A percentile compares a stretch with the other conserved stretches of the same genome.
Evolutionary conservation across 768 basidiomycete species (phyloP).

Genomic region (Boletus vermiculosoides): DNA sequence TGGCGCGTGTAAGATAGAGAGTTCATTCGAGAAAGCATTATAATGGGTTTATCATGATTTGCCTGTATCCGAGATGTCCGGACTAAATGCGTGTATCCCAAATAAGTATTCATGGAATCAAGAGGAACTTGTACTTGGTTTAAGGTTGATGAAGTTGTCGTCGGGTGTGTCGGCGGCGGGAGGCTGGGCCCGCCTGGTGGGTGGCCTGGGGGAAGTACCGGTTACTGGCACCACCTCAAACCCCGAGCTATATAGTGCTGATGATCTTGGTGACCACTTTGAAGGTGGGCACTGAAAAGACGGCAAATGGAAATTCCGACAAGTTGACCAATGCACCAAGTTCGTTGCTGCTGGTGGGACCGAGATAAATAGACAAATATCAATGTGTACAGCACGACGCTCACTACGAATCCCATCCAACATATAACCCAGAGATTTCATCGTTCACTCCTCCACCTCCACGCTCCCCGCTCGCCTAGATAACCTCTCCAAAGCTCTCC

Average conservation of each 20-base stretch:
- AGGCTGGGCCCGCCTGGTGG: too few species aligned
- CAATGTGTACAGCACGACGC: slow-evolving; percentile 1
- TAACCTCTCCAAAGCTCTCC: slow-evolving; percentile 22
- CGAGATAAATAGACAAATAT: background rate
- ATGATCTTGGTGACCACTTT: too few species aligned
- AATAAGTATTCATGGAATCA: background rate
- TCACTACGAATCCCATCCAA: background rate
- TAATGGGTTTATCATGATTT: background rate
- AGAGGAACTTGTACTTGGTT: background rate
- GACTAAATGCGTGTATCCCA: background rate
- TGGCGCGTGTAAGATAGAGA: background rate
- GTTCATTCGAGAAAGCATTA: background rate
- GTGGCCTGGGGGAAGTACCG: too few species aligned
- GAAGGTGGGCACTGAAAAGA: background rate
- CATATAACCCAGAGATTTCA: background rate
- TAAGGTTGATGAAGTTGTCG: background rate
- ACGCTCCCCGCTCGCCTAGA: slow-evolving; percentile 20
- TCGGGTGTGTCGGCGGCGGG: too few species aligned
- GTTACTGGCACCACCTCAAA: background rate
- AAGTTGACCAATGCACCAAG: background rate
- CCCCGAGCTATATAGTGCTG: too few species aligned
- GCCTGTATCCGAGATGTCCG: background rate
- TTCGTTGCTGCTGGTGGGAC: background rate
- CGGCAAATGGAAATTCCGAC: background rate
- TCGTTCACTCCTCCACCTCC: slow-evolving; percentile 14